Conservation (phyloP, 2,329 filamentous ascomycete genomes). For the Colletotrichum aenigma region DNA sequence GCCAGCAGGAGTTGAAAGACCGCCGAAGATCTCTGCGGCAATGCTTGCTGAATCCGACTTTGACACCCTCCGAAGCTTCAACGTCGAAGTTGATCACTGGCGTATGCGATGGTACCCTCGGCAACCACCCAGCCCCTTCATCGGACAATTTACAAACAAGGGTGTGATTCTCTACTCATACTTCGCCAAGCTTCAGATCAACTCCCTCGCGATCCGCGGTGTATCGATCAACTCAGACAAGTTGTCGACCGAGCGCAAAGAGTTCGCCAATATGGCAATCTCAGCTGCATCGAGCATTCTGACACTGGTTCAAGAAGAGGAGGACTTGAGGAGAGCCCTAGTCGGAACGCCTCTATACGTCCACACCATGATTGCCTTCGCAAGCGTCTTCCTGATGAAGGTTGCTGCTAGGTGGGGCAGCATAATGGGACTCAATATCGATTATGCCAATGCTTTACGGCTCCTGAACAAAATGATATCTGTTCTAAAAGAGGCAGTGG, state of each 20-base stretch:
- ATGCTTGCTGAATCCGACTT: constrained; percentile 39
- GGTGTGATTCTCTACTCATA: constrained; percentile 31
- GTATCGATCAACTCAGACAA: background rate
- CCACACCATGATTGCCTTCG: constrained; percentile 40
- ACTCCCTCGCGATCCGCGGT: constrained; percentile 21
- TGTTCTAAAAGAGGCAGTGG: constrained; percentile 31
- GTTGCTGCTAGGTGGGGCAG: constrained; percentile 36
- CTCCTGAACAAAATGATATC: constrained; percentile 35
- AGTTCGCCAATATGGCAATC: constrained; percentile 31
- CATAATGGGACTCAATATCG: constrained; percentile 35
- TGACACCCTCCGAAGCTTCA: constrained; percentile 39
- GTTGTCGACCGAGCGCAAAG: constrained; percentile 12
- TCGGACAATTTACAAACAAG: constrained; percentile 42
- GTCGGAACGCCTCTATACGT: constrained; percentile 38
- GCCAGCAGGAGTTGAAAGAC: rapidly evolving
- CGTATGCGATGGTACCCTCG: constrained; percentile 27
- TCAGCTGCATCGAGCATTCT: constrained; percentile 37
- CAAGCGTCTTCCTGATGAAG: constrained; percentile 39
- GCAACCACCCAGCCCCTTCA: constrained; percentile 26
- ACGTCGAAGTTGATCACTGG: constrained; percentile 46
- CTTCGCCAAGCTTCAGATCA: constrained; percentile 40
- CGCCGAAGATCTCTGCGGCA: background rate
- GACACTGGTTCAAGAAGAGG: constrained; percentile 34
- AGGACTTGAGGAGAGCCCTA: constrained; percentile 33
- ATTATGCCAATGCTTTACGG: constrained; percentile 32